Base-by-base conservation (phyloP, 2,329 filamentous ascomycete species). In the Penicillium aurantiogriseum region DNA sequence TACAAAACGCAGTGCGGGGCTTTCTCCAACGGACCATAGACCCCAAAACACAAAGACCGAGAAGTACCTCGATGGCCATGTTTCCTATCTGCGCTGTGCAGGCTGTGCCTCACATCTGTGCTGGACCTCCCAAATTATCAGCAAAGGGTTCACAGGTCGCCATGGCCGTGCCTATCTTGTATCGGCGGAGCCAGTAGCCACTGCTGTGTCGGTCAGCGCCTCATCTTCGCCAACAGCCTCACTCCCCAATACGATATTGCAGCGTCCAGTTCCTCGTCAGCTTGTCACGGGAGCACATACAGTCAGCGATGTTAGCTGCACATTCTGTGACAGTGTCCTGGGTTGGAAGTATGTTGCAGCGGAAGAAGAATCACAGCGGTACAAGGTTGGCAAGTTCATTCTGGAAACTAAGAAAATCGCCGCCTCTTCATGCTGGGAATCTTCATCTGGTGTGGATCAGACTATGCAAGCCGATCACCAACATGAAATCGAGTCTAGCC, bases 301-400 rank as follows among this genome's bases (percentile, higher is more conserved):
- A 0, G 85, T 88, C 7, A 79, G 79, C 55, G 85, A 88, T 59
- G 80, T 88, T 43, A 80, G 74, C 61, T 88, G 85, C 64, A 71
- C 76, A 4, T 76, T 79, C 46, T 88, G 85, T 60, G 82, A 80
- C 2, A 80, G 69, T 53, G 78, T 85, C 36, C 66, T 88, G 21
- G 85, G 85, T 2, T 88, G 85, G 85, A 87, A 88, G 70, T 88
- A 88, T 65, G 80, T 87, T 25, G 78, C 80, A 21, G 85, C 85
- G 0, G 83, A 84, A 58, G 83, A 87, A 62, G 84, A 86, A 57
- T 75, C 71, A 11, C 85, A 88, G 71, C 76, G 79, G 54, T 88
- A 88, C 66, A 88, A 88, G 67, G 82, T 87, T 2, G 85, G 85
- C n/a, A 87, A 87, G 67, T 87, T 84, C 62, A 88, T 88, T 29